Evolutionary conservation across 169 alveolate species (phyloP).

Genomic region (Cryptosporidium sp.): DNA sequence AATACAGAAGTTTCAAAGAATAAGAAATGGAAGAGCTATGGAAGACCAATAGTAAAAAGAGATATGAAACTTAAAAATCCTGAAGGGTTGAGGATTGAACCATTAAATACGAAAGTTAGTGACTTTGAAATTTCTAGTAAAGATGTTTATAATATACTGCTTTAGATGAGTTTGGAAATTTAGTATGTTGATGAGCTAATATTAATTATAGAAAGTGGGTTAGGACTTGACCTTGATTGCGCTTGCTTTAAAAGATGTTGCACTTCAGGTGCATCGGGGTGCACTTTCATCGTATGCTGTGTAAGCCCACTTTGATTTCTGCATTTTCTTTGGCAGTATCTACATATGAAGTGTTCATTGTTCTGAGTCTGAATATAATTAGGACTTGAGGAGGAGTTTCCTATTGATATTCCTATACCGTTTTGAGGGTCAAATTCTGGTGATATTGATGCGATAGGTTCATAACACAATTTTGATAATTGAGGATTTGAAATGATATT

Average conservation of each 20-base stretch:
- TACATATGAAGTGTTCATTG: conserved; percentile 64
- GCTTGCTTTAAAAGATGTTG: conserved; percentile 74
- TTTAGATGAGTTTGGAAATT: not conserved
- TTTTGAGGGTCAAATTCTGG: conserved; percentile 45
- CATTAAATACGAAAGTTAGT: not conserved
- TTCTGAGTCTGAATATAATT: conserved; percentile 38
- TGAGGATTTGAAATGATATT: conserved; percentile 3
- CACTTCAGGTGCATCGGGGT: conserved; percentile 76
- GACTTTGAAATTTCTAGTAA: conserved; percentile 1
- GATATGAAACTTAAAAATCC: conserved; percentile 34
- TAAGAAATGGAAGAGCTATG: conserved; percentile 25
- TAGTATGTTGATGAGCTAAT: conserved; percentile 25
- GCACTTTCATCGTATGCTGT: conserved; percentile 74
- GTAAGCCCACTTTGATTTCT: conserved; percentile 76
- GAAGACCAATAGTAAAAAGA: conserved; percentile 45
- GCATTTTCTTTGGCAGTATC: conserved; percentile 72
- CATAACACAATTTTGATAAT: conserved; percentile 27
- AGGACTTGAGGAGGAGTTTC: conserved; percentile 19
- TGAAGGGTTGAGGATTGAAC: conserved; percentile 16
- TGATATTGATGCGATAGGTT: not conserved
- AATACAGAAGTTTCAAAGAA: conserved; percentile 53
- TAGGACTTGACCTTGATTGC: conserved; percentile 68
- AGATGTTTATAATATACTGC: conserved; percentile 59
- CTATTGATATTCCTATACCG: conserved; percentile 35
- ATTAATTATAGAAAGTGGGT: conserved; percentile 62